Base-by-base conservation (phyloP, 2,329 filamentous ascomycete species). In the Pseudogymnoascus sp. region DNA sequence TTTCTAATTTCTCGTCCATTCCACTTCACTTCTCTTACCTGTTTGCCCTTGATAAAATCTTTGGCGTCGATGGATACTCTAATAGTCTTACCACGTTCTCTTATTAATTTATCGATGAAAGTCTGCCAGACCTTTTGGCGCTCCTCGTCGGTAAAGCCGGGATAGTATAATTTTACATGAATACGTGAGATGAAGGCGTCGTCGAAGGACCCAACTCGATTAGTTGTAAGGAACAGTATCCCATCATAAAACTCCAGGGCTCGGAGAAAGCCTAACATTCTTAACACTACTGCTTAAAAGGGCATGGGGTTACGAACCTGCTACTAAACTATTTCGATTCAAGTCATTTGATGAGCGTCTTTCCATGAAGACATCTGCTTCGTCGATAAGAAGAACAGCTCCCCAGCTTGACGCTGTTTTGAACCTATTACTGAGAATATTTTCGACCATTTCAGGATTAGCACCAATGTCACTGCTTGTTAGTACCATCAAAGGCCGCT, bases 141-240 rank as follows among this genome's bases (percentile, higher is more conserved):
- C 0, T 66, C 65, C 3, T 66, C 64, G 6, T 64, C 62, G 10
- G 61, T 65, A 9, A 68, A 62, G 7, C 69, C 65, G 15, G 64
- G 64, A 61, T 75, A 75, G 36, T 68, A 64, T 5, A 75, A 64
- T 2, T 70, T 63, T 5, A 75, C 64, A 59, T 75, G 73, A 60
- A 76, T 73, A 5, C 74, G 68, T 13, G 69, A 71, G 25, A 71
- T 71, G 64, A 78, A 74, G 0, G 75, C 75, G 21, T 71, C 71
- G 58, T 78, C 75, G 58, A 77, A 73, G 9, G 62, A 68, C 3
- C 71, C 64, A 44, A 77, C 74, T 1, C 76, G 71, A 21, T 77
- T 75, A 21, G 71, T 73, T 3, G 77, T 78, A 0, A 78, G 69
- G 63, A 78, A 73, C 1, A 76, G 69, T 41, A 78, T 75, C 42